phyloP scores from a whole-genome alignment of 768 basidiomycete species.

The Pholiota molesta region DNA sequence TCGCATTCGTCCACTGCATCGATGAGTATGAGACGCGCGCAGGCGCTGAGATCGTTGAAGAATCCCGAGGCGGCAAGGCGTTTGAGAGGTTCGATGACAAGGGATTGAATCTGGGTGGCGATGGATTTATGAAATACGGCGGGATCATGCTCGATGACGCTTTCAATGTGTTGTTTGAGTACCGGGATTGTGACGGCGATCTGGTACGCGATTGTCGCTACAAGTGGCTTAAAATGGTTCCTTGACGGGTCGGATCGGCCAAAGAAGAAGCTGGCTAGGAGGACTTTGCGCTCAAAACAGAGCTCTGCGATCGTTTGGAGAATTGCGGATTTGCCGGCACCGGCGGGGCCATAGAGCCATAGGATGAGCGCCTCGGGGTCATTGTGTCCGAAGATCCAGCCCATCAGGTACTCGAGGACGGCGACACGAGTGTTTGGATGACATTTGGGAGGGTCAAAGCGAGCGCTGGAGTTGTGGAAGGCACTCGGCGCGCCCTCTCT shows the following conservation, averaged over 20 bases:
- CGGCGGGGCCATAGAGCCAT: constrained; percentile 21
- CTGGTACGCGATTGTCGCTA: constrained; percentile 15
- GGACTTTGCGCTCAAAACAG: background rate
- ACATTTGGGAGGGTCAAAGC: constrained; percentile 14
- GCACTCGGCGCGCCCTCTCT: background rate
- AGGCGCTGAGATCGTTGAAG: background rate
- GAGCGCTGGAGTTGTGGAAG: constrained; percentile 8
- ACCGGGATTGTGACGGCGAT: background rate
- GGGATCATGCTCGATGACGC: background rate
- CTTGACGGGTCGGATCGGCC: background rate
- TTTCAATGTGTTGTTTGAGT: background rate
- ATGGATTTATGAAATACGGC: constrained; percentile 6
- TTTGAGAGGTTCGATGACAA: background rate
- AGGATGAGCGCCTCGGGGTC: constrained; percentile 4
- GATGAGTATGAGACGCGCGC: constrained; percentile 13
- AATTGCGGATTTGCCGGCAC: constrained; percentile 21
- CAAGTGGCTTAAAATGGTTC: constrained; percentile 1
- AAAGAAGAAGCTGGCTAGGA: constrained; percentile 15
- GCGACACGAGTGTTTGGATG: constrained; percentile 7
- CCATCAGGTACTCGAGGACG: background rate
- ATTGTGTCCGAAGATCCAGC: background rate
- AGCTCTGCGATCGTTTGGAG: constrained; percentile 12
- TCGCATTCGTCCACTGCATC: constrained; percentile 20
- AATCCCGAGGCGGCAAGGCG: background rate
- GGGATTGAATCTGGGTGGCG: constrained; percentile 5